Conservation (phyloP, 768 basidiomycete genomes). For the Saitozyma sp. region DNA sequence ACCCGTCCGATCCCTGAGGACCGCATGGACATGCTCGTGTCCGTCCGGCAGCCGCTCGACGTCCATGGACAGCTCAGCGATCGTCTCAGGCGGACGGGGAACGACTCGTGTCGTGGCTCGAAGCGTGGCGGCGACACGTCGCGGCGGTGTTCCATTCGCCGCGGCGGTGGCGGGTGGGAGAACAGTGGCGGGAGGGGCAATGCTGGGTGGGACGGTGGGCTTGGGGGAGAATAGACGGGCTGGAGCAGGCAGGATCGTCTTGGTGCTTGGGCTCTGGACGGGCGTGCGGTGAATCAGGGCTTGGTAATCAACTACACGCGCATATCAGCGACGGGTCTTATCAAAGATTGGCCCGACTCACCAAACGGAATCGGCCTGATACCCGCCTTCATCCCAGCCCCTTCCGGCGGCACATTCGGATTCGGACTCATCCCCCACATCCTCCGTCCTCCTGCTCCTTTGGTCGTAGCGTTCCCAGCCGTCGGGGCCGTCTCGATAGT, state of each 20-base stretch:
- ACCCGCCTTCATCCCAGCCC: constrained; percentile 30
- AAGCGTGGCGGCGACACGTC: constrained; percentile 6
- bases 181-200: background rate
- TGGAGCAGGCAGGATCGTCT: background rate
- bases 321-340: constrained; percentile 3
- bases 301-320: constrained; percentile 32
- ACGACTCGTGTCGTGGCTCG: background rate
- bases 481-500: background rate
- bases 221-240: background rate
- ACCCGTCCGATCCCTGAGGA: constrained; percentile 28
- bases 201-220: constrained; percentile 2
- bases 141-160: background rate
- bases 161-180: background rate
- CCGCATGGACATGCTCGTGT: constrained; percentile 32
- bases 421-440: constrained; percentile 12
- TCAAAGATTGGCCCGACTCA: constrained; percentile 9
- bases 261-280: constrained; percentile 1
- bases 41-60: constrained; percentile 23
- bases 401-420: background rate
- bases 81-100: constrained; percentile 18
- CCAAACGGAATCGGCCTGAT: constrained; percentile 34
- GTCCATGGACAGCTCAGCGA: constrained; percentile 27
- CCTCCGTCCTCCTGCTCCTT: constrained; percentile 16
- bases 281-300: constrained; percentile 27
- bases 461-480: constrained; percentile 24